Evolutionary conservation across 495 filamentous ascomycete genomes (phyloP), one percentile per base, ranked within the genome.

Genomic region (Apiosordaria backusii): DNA sequence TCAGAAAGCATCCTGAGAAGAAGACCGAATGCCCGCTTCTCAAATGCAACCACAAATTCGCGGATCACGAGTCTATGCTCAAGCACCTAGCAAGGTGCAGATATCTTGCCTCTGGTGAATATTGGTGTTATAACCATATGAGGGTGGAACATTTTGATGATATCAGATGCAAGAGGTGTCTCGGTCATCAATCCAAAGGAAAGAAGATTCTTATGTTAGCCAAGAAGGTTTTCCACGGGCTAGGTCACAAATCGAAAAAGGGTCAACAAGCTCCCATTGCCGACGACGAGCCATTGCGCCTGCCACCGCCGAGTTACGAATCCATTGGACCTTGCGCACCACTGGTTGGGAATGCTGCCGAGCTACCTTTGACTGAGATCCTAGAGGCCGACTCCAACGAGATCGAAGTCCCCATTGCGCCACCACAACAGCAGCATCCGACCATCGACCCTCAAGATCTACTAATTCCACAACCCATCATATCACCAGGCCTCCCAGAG

Each of bases 71-170:
- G 58, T 57, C 71, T 21, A 81, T 83, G 80, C 75, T 82, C 60
- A 79, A 72, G 65, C 81, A 82, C 50, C 68, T 82, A 3, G 75
- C 73, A 50, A 70, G 69, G 50, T 82, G 80, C 65, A 62, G 66
- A 4, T 74, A 78, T 66, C 79, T 83, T 27, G 67, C 77, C 58
- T 75, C 73, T 0, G 77, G 80, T 6, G 79, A 83, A 72, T 82
- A 82, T 27, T 70, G 78, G 71, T 83, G 80, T 67, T 81, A 80
- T 66, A 76, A 82, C 50, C 80, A 80, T 65, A 79, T 76, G 70
- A 77, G 76, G 61, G 71, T 81, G 62, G 81, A 83, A 68, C 77
- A 77, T 35, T 82, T 81, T 69, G 76, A 80, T 72, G 80, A 83
- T 60, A 67, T 76, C 40, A 80, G 78, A 73, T 81, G 79, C 72